Evolutionary conservation across 2,329 filamentous ascomycete species (phyloP).

Genomic region (Acrodontium crateriforme): DNA sequence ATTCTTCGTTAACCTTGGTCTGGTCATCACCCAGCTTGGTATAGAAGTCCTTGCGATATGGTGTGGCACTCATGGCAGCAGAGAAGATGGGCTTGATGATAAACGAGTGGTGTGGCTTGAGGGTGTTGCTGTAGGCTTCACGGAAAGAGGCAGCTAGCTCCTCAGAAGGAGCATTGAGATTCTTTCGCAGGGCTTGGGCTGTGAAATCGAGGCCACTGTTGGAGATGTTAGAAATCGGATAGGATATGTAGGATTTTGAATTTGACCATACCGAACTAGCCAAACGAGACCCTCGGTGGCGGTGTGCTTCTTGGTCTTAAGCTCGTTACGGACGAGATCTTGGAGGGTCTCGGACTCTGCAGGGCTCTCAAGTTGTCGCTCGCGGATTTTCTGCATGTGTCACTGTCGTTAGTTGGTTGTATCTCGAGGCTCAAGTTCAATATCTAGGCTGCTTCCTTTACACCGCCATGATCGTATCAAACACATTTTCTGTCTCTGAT

Average conservation of each 20-base stretch:
- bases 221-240: conserved; percentile 2
- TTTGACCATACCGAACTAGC: conserved; percentile 58
- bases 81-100: conserved; percentile 84
- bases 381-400: conserved; percentile 78
- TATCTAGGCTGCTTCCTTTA: too few species aligned
- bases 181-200: conserved; percentile 65
- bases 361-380: conserved; percentile 65
- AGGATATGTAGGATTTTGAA: conserved; percentile 1
- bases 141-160: conserved; percentile 84
- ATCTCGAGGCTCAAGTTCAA: too few species aligned
- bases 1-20: conserved; percentile 46
- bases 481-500: too few species aligned
- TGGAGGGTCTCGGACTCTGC: conserved; percentile 73
- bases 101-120: conserved; percentile 85
- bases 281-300: conserved; percentile 85
- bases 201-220: conserved; percentile 86
- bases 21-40: conserved; percentile 62
- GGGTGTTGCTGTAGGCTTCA: conserved; percentile 65
- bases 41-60: conserved; percentile 91
- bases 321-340: conserved; percentile 70
- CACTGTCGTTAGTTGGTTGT: too few species aligned
- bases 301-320: conserved; percentile 76
- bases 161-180: conserved; percentile 51
- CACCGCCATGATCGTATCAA: too few species aligned
- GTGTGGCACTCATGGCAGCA: conserved; percentile 82